A percentile compares a stretch with the other conserved stretches of the same genome.
These are phyloP conservation scores for Globisporangium megalacanthum DNA, from an alignment of 352 stramenopile species.

Conservation along the genomic window DNA sequence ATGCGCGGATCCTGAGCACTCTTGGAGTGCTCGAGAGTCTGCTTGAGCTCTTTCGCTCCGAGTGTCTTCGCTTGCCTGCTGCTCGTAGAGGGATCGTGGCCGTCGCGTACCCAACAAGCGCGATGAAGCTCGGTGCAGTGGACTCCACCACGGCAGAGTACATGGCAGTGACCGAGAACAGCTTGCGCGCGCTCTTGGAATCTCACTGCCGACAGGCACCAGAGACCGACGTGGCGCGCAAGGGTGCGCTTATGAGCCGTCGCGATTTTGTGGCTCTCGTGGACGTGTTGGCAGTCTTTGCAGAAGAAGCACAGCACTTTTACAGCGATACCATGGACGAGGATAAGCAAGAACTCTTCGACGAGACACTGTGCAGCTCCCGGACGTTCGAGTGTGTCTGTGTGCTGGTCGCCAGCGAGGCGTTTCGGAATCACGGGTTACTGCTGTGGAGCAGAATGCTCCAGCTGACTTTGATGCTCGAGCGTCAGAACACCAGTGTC, in stretches of 20 bases:
- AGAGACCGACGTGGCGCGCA: neutral
- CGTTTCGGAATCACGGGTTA: slow-evolving; percentile 30
- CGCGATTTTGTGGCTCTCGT: slow-evolving; percentile 34
- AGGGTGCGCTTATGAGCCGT: slow-evolving; percentile 2
- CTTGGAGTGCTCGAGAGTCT: slow-evolving; percentile 35
- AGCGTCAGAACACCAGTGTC: slow-evolving; percentile 29
- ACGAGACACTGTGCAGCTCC: slow-evolving; percentile 26
- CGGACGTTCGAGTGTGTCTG: slow-evolving; percentile 44
- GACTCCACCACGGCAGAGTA: slow-evolving; percentile 15
- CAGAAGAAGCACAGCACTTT: slow-evolving; percentile 2
- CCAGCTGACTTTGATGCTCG: slow-evolving; percentile 23
- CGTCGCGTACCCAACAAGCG: slow-evolving; percentile 44
- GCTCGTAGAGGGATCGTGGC: slow-evolving; percentile 31
- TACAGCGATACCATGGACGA: neutral
- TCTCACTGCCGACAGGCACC: slow-evolving; percentile 47
- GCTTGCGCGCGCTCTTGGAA: slow-evolving; percentile 32
- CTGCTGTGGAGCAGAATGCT: slow-evolving; percentile 35
- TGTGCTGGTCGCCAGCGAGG: slow-evolving; percentile 21
- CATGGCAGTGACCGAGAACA: slow-evolving; percentile 24
- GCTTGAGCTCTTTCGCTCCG: slow-evolving; percentile 33
- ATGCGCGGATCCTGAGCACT: slow-evolving; percentile 30
- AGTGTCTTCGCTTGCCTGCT: slow-evolving; percentile 22
- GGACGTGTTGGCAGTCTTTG: slow-evolving; percentile 36
- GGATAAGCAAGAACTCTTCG: slow-evolving; percentile 22
- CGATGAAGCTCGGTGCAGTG: slow-evolving; percentile 21